Percentiles rank a stretch among this genome's conserved stretches.
phyloP scores from a whole-genome alignment of 2,329 filamentous ascomycete genomes.

The Macroventuria anomochaeta region DNA sequence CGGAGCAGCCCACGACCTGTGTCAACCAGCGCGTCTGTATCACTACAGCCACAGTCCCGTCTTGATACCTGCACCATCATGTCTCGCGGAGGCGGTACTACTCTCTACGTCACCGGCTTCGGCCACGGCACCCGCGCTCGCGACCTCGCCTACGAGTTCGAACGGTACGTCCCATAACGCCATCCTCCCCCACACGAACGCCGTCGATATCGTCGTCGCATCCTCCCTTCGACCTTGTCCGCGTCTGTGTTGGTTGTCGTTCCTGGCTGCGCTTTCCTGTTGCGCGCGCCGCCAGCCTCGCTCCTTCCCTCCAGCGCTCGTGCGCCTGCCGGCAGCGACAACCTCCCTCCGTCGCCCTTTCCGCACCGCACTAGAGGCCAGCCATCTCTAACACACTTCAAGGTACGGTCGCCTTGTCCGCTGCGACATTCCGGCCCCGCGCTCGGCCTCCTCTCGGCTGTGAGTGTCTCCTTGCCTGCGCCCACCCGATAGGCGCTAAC shows the following conservation, averaged over 20 bases:
- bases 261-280: background rate
- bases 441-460: slow-evolving; percentile 93
- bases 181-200: slow-evolving; percentile 43
- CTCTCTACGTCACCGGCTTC: slow-evolving; percentile 98
- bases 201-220: slow-evolving; percentile 47
- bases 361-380: slow-evolving; percentile 22
- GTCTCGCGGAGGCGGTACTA: slow-evolving; percentile 91
- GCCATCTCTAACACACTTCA: slow-evolving; percentile 56
- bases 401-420: slow-evolving; percentile 98
- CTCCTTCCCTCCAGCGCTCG: slow-evolving; percentile 6
- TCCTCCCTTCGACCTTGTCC: slow-evolving; percentile 42
- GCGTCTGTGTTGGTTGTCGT: background rate
- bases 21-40: slow-evolving; percentile 21
- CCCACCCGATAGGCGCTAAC: slow-evolving; percentile 25
- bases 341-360: slow-evolving; percentile 40
- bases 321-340: slow-evolving; percentile 8
- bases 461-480: slow-evolving; percentile 63
- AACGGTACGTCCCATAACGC: slow-evolving; percentile 87
- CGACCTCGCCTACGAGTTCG: slow-evolving; percentile 99
- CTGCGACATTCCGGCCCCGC: slow-evolving; percentile 96
- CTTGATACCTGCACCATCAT: slow-evolving; percentile 57
- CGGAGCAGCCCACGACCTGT: slow-evolving; percentile 17
- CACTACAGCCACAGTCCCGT: slow-evolving; percentile 14
- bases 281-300: slow-evolving; percentile 11
- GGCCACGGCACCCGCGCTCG: slow-evolving; percentile 97